phyloP scores from a whole-genome alignment of 2,329 filamentous ascomycete species.

The Aspergillus clavatus region DNA sequence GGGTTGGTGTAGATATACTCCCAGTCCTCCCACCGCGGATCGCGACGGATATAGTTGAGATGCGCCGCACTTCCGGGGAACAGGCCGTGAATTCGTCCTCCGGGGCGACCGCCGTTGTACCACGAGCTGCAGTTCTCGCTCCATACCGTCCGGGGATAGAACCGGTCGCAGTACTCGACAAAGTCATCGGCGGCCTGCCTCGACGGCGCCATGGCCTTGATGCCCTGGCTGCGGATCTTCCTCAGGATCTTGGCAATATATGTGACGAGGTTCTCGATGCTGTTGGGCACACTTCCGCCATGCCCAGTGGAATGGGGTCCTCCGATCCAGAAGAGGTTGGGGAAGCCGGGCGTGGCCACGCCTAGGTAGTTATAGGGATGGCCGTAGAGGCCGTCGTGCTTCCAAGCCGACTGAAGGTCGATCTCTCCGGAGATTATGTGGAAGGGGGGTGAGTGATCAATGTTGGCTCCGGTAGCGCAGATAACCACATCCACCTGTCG shows the following conservation, averaged over 20 bases:
- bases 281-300: slow-evolving; percentile 63
- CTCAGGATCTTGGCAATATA: slow-evolving; percentile 64
- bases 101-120: slow-evolving; percentile 64
- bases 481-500: slow-evolving; percentile 61
- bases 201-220: slow-evolving; percentile 56
- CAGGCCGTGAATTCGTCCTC: slow-evolving; percentile 60
- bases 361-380: slow-evolving; percentile 67
- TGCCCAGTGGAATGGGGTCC: slow-evolving; percentile 58
- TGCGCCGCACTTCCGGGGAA: slow-evolving; percentile 67
- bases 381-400: slow-evolving; percentile 50
- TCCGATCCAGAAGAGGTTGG: slow-evolving; percentile 62
- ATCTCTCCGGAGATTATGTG: slow-evolving; percentile 53
- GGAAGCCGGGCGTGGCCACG: slow-evolving; percentile 59
- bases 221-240: slow-evolving; percentile 62
- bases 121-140: slow-evolving; percentile 61
- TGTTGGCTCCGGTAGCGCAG: slow-evolving; percentile 64
- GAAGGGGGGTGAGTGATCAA: slow-evolving; percentile 56
- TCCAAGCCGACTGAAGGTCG: slow-evolving; percentile 56
- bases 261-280: slow-evolving; percentile 60
- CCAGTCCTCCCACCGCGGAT: slow-evolving; percentile 57
- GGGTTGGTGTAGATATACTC: slow-evolving; percentile 48
- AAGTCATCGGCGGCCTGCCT: slow-evolving; percentile 58
- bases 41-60: slow-evolving; percentile 53
- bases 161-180: slow-evolving; percentile 42
- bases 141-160: slow-evolving; percentile 49